Percentiles rank a stretch among this genome's conserved stretches.
Evolutionary conservation across 1,284 basidiomycete species (phyloP).

Genomic region (Moniliella sp.): DNA sequence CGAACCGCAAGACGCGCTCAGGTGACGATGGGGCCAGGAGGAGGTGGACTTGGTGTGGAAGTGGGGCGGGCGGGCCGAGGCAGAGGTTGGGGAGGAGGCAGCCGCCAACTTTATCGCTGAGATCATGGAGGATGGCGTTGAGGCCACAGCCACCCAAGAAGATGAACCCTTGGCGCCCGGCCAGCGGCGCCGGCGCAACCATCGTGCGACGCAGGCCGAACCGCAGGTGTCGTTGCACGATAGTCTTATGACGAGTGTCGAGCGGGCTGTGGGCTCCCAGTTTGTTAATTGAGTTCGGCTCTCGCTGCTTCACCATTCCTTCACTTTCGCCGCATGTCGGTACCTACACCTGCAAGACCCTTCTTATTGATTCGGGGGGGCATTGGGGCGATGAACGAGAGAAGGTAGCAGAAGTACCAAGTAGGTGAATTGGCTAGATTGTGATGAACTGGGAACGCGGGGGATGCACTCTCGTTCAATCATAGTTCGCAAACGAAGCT

Average conservation of each 20-base stretch:
- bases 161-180: neutral
- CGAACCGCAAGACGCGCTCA: too few relatives aligned
- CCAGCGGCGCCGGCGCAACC: neutral
- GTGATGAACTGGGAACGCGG: too few relatives aligned
- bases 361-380: too few relatives aligned
- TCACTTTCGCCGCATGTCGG: too few relatives aligned
- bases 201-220: neutral
- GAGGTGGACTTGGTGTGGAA: slow-evolving; percentile 22
- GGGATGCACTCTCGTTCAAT: too few relatives aligned
- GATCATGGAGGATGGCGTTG: slow-evolving; percentile 4
- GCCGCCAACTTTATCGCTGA: slow-evolving; percentile 21
- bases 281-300: too few relatives aligned
- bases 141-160: neutral
- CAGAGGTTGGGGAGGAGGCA: slow-evolving; percentile 23
- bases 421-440: too few relatives aligned
- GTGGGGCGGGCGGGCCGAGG: slow-evolving; percentile 30
- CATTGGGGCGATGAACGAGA: too few relatives aligned
- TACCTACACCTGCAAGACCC: too few relatives aligned
- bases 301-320: too few relatives aligned
- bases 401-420: too few relatives aligned
- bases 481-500: too few relatives aligned
- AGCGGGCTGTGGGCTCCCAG: neutral
- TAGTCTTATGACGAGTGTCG: neutral
- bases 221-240: neutral
- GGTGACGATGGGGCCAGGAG: neutral